These are phyloP conservation scores for Arctium lappa DNA, from an alignment of 129 eudicot species.

Conservation along the genomic window DNA sequence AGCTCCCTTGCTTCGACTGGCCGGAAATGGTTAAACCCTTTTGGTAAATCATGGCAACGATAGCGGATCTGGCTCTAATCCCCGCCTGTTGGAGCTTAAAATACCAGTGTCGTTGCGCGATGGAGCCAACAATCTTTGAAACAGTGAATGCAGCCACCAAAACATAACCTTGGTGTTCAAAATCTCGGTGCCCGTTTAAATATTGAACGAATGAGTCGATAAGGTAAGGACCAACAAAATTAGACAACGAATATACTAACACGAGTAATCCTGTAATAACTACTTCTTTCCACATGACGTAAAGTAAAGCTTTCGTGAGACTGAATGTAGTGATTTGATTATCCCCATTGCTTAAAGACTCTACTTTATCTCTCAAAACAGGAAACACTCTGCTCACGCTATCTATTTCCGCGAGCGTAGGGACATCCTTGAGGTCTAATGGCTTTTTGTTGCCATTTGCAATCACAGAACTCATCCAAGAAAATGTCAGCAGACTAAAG, in stretches of 20 bases:
- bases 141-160: conserved; percentile 61
- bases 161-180: conserved; percentile 52
- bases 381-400: conserved; percentile 50
- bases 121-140: conserved; percentile 65
- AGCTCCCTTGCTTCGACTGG: conserved; percentile 62
- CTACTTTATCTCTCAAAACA: conserved; percentile 32
- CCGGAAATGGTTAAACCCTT: conserved; percentile 76
- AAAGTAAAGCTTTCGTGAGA: conserved; percentile 64
- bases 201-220: conserved; percentile 75
- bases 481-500: conserved; percentile 58
- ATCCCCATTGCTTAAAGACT: conserved; percentile 25
- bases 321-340: conserved; percentile 47
- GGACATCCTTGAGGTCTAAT: conserved; percentile 79
- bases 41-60: conserved; percentile 63
- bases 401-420: conserved; percentile 57
- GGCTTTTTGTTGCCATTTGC: conserved; percentile 57
- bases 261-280: conserved; percentile 49
- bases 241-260: conserved; percentile 39
- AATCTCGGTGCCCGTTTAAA: conserved; percentile 52
- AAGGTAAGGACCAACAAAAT: conserved; percentile 83
- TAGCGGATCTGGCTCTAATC: conserved; percentile 56
- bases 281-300: conserved; percentile 63
- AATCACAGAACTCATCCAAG: conserved; percentile 67
- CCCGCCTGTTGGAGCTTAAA: conserved; percentile 75
- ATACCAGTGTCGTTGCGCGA: conserved; percentile 68